Evolutionary conservation across 176 grass and related monocot species (phyloP).

Genomic region (Ensete glaucum): DNA sequence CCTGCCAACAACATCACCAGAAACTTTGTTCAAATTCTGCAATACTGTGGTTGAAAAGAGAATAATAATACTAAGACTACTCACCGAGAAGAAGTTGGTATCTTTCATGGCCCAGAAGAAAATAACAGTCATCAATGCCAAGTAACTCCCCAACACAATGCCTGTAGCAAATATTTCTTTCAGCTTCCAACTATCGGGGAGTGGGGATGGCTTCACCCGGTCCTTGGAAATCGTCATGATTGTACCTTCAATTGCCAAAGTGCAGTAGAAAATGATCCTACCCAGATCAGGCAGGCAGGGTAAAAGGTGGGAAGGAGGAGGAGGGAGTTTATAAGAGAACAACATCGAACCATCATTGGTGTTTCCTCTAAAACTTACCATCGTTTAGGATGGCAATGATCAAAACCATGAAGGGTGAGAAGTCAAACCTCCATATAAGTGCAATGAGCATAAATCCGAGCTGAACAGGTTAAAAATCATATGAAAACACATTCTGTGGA

Average conservation of each 20-base stretch:
- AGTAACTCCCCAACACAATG: slow-evolving; percentile 67
- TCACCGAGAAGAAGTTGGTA: slow-evolving; percentile 72
- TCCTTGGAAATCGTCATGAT: slow-evolving; percentile 99
- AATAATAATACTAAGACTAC: too few species aligned
- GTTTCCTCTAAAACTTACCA: slow-evolving; percentile 28
- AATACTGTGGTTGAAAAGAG: background rate
- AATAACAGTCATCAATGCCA: slow-evolving; percentile 78
- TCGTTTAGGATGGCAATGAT: slow-evolving; percentile 95
- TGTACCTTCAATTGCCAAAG: slow-evolving; percentile 38
- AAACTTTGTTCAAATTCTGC: background rate
- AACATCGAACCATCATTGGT: background rate
- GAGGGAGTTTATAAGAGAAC: background rate
- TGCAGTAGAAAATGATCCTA: background rate
- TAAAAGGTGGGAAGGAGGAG: too few species aligned
- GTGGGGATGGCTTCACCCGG: slow-evolving; percentile 73
- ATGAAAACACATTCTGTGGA: background rate
- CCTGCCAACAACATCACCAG: slow-evolving; percentile 21
- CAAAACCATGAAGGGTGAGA: slow-evolving; percentile 94
- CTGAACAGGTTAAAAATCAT: slow-evolving; percentile 28
- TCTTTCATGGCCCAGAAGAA: slow-evolving; percentile 87
- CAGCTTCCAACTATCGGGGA: slow-evolving; percentile 93
- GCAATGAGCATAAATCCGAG: slow-evolving; percentile 92
- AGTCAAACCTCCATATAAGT: slow-evolving; percentile 90
- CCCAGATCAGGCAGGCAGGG: too few species aligned
- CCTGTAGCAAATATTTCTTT: slow-evolving; percentile 84